Evolutionary conservation across 768 basidiomycete genomes (phyloP), one percentile per base, ranked within the genome.

Genomic region (Termitomyces eurrhizus): DNA sequence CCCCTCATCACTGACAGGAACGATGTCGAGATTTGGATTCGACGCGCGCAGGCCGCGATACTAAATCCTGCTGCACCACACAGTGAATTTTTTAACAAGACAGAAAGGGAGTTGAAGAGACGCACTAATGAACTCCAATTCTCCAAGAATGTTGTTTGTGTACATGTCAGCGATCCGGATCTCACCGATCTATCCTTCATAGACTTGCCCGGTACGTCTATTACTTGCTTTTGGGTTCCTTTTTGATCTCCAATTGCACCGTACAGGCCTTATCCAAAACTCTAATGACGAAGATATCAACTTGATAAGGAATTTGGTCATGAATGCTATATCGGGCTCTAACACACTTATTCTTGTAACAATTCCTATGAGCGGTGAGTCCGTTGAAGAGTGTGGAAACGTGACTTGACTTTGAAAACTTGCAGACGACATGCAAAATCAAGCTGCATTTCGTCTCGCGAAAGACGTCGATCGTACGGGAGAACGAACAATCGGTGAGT

Each of bases 371-470:
- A 82, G 74, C 52, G 87, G 88, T 86, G 61, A 60, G 68, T 65
- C 44, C 49, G 13, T 56, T 13, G 33, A 9, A 41, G 5, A 54
- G 16, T 4, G 46, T 41, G 45, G 48, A 61, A 16, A 18, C 3
- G 14, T 24, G 33, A 41, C 39, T 14, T 37, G 24, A 35, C 33
- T 8, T 29, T 36, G 24, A 29, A 1, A 26, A 24, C 44, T 45
- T 37, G 18, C 9, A 90, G 89, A 87, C 52, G 89, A 91, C 52
- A 80, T 88, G 33, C 78, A 89, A 61, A 89, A 85, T 58, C 87
- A 88, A 64, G 74, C 72, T 59, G 86, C 88, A 0, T 77, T 84
- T 2, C 72, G 61, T 3, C 70, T 90, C 0, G 89, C 88, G 0
- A 75, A 68, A 50, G 72, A 77, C 5, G 79, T 72, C 1, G 88